Conservation (phyloP, 2,329 filamentous ascomycete genomes). For the Colletotrichum tropicale region DNA sequence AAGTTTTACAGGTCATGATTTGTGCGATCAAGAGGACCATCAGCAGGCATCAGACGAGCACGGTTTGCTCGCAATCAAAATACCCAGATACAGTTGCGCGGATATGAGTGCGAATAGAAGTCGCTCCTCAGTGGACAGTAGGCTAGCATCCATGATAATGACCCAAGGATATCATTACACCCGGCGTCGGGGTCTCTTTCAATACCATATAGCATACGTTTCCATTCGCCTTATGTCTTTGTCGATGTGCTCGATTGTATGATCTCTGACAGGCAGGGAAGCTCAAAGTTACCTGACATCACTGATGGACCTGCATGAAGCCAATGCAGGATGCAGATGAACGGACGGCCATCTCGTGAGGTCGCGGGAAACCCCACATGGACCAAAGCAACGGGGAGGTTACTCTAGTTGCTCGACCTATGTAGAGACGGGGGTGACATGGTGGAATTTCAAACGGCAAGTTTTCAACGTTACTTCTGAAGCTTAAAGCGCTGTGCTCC, state of each 20-base stretch:
- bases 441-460: background rate
- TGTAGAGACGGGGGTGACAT: background rate
- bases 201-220: slow-evolving; percentile 5
- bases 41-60: slow-evolving; percentile 10
- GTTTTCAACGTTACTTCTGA: background rate
- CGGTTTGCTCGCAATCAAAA: background rate
- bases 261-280: background rate
- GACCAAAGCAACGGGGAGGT: background rate
- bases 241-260: background rate
- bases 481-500: background rate
- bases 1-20: slow-evolving; percentile 3
- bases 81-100: slow-evolving; percentile 15
- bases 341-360: background rate
- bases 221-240: background rate
- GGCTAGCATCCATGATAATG: slow-evolving; percentile 19
- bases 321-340: slow-evolving; percentile 13
- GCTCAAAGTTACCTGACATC: background rate
- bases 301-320: slow-evolving; percentile 4
- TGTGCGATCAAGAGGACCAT: background rate
- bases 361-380: background rate
- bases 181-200: slow-evolving; percentile 7
- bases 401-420: background rate
- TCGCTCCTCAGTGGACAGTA: slow-evolving; percentile 9
- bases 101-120: slow-evolving; percentile 10
- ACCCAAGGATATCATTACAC: slow-evolving; percentile 8